A percentile compares a stretch with the other conserved stretches of the same genome.
These are phyloP conservation scores for Tillandsia fasciculata DNA, from an alignment of 176 grass and related monocot genomes.

Conservation along the genomic window DNA sequence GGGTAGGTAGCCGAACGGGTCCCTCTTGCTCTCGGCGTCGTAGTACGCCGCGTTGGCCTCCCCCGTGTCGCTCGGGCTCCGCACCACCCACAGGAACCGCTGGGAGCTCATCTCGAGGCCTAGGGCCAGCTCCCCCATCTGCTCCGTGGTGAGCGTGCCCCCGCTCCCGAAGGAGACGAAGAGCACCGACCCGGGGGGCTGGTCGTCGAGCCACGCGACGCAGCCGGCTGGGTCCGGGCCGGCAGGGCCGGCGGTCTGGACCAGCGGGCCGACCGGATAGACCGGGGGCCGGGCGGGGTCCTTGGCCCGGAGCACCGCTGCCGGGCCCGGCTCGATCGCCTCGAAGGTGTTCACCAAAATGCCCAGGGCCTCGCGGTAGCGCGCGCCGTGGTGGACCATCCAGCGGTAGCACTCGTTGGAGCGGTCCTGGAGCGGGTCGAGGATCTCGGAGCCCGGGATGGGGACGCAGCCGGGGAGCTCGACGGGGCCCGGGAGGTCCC, in stretches of 20 bases:
- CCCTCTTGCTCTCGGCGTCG: slow-evolving; percentile 15
- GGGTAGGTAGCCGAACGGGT: slow-evolving; percentile 26
- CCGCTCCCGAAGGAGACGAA: slow-evolving; percentile 60
- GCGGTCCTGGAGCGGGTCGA: slow-evolving; percentile 26
- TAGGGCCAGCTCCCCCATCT: slow-evolving; percentile 37
- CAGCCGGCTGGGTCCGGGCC: slow-evolving; percentile 4
- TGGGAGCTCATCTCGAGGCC: slow-evolving; percentile 37
- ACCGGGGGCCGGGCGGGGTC: slow-evolving; percentile 19
- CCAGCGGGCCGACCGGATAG: slow-evolving; percentile 41
- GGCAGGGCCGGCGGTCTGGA: slow-evolving; percentile 14
- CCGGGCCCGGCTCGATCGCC: slow-evolving; percentile 32
- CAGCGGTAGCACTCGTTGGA: slow-evolving; percentile 29
- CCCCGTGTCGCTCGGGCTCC: slow-evolving; percentile 18
- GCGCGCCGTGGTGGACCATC: slow-evolving; percentile 35
- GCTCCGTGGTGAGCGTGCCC: slow-evolving; percentile 27
- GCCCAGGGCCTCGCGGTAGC: slow-evolving; percentile 16
- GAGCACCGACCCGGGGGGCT: slow-evolving; percentile 38
- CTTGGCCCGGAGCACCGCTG: not conserved
- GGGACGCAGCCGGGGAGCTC: slow-evolving; percentile 60
- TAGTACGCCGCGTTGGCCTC: slow-evolving; percentile 15
- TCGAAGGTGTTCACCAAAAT: slow-evolving; percentile 55
- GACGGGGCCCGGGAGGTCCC: slow-evolving; percentile 40
- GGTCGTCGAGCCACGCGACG: slow-evolving; percentile 41
- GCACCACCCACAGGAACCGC: slow-evolving; percentile 45
- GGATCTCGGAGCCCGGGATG: slow-evolving; percentile 37